phyloP scores from a whole-genome alignment of 202 grass and related monocot species.

The Schoenoplectus tabernaemontani region DNA sequence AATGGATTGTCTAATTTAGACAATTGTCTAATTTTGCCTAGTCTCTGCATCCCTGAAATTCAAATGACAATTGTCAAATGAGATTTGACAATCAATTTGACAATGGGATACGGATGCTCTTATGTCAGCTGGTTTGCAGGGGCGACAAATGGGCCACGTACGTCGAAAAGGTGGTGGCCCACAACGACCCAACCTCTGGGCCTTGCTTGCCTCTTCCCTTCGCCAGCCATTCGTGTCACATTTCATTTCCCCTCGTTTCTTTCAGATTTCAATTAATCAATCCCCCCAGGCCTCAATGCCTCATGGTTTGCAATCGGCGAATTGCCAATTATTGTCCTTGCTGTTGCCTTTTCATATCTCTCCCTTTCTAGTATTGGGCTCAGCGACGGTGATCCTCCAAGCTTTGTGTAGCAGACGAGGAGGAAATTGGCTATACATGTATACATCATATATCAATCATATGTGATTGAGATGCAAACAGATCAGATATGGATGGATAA shows the following conservation, averaged over 20 bases:
- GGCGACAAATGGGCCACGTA: conserved; percentile 22
- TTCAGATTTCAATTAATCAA: neutral
- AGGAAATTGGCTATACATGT: neutral
- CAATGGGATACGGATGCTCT: too few species aligned
- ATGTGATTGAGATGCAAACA: too few species aligned
- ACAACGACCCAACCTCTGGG: neutral
- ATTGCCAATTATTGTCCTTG: neutral
- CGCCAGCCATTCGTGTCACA: neutral
- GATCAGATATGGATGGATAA: too few species aligned
- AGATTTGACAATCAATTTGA: neutral
- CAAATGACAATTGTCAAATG: neutral
- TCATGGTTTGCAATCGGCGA: neutral
- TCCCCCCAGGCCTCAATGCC: neutral
- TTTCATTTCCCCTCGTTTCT: neutral
- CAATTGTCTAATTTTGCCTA: too few species aligned
- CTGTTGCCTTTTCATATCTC: conserved; percentile 13
- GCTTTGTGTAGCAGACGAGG: neutral
- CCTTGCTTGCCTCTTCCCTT: neutral
- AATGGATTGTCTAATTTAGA: too few species aligned
- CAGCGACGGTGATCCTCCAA: conserved; percentile 1
- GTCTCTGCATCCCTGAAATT: too few species aligned
- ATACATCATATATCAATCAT: neutral
- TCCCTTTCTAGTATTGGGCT: neutral
- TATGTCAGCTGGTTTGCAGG: neutral
- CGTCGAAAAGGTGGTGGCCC: neutral